Percentiles rank a stretch among this genome's conserved stretches.
Evolutionary conservation across 202 grass and related monocot genomes (phyloP).

Genomic region (Sporobolus alterniflorus): DNA sequence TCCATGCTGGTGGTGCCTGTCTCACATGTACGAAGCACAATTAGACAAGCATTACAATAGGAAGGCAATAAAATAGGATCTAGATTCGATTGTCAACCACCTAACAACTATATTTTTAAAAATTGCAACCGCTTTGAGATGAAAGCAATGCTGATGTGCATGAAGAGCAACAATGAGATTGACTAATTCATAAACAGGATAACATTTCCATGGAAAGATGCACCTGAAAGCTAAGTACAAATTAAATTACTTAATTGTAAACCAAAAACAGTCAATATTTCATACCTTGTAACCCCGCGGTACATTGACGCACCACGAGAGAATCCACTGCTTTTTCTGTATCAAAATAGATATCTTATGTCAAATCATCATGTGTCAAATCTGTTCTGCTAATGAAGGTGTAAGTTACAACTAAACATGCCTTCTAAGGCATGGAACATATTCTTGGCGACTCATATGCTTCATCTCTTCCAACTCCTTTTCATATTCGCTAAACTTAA

Average conservation of each 20-base stretch:
- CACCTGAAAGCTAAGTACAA: background rate
- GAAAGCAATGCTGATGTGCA: background rate
- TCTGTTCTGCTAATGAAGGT: background rate
- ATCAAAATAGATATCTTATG: background rate
- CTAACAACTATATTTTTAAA: no score
- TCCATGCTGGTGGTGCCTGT: constrained; percentile 77
- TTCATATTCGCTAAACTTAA: constrained; percentile 62
- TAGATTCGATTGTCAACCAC: no score
- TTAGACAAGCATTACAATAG: background rate
- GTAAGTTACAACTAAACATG: background rate
- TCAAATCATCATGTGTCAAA: background rate
- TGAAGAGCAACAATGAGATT: no score
- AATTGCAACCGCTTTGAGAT: background rate
- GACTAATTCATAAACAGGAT: background rate
- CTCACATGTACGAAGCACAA: background rate
- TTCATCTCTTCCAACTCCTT: constrained; percentile 85
- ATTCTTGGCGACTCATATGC: constrained; percentile 80
- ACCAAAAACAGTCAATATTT: background rate
- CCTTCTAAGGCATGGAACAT: constrained; percentile 82
- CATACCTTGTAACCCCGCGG: constrained; percentile 69
- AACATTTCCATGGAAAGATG: background rate
- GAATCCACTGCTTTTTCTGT: constrained; percentile 73
- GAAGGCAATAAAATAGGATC: background rate
- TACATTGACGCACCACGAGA: constrained; percentile 75
- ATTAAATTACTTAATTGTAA: background rate